Evolutionary conservation across 2,329 filamentous ascomycete species (phyloP).

Genomic region (Aureobasidium pullulans): DNA sequence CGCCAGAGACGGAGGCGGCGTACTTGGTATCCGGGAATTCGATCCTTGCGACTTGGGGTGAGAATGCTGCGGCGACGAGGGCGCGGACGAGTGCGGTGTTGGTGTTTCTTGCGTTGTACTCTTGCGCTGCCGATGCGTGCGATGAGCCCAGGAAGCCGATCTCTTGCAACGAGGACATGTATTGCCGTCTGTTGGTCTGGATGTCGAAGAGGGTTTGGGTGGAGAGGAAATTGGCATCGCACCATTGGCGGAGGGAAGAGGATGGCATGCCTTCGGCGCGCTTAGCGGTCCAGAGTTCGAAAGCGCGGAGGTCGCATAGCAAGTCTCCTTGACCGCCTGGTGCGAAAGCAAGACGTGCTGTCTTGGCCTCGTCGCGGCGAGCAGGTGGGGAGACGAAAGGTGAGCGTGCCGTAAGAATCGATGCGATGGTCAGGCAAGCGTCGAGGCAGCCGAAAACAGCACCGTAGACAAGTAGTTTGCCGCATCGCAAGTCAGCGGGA

Average conservation of each 20-base stretch:
- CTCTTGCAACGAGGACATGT: constrained; percentile 76
- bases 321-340: constrained; percentile 71
- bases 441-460: constrained; percentile 90
- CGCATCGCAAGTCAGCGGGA: constrained; percentile 83
- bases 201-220: constrained; percentile 83
- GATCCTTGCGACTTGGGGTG: constrained; percentile 83
- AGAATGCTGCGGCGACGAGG: constrained; percentile 44
- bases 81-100: constrained; percentile 41
- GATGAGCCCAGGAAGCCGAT: constrained; percentile 61
- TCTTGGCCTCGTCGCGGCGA: constrained; percentile 73
- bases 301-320: constrained; percentile 77
- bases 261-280: constrained; percentile 48
- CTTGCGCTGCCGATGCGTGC: constrained; percentile 19
- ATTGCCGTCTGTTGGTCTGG: constrained; percentile 75
- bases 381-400: constrained; percentile 82
- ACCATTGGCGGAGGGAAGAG: constrained; percentile 65
- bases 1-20: constrained; percentile 74
- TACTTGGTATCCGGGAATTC: constrained; percentile 96
- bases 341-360: constrained; percentile 67
- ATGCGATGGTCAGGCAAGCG: constrained; percentile 78
- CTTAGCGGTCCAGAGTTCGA: constrained; percentile 71
- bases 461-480: constrained; percentile 92
- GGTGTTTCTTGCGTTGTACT: constrained; percentile 42
- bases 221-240: constrained; percentile 77
- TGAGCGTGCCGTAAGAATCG: constrained; percentile 81